phyloP scores from a whole-genome alignment of 2,329 filamentous ascomycete species.

The Aspergillus udagawae region DNA sequence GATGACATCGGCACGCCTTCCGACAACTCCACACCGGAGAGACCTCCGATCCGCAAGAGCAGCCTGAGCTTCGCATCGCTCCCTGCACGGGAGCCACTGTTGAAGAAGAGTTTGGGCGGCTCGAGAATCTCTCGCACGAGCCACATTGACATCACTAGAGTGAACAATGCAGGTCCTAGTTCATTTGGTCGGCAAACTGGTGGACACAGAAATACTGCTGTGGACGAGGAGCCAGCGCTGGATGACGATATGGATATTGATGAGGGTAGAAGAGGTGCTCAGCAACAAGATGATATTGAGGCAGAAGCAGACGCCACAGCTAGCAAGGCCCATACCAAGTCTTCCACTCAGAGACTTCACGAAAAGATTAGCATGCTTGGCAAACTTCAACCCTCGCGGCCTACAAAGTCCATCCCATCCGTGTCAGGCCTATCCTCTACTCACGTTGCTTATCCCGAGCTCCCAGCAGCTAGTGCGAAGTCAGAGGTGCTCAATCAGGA shows the following conservation, averaged over 20 bases:
- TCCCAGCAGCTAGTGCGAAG: slow-evolving; percentile 27
- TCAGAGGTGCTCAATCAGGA: slow-evolving; percentile 19
- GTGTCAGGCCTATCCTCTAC: slow-evolving; percentile 22
- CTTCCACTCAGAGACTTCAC: slow-evolving; percentile 87
- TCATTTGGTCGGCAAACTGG: slow-evolving; percentile 70
- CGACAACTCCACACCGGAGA: slow-evolving; percentile 44
- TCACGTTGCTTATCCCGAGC: slow-evolving; percentile 36
- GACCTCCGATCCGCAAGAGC: slow-evolving; percentile 81
- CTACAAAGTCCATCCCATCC: slow-evolving; percentile 44
- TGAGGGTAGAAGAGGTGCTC: slow-evolving; percentile 52
- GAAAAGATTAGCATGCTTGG: slow-evolving; percentile 81
- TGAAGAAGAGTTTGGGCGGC: slow-evolving; percentile 75
- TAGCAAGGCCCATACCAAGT: slow-evolving; percentile 68
- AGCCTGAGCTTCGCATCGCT: slow-evolving; percentile 92
- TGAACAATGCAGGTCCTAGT: slow-evolving; percentile 56
- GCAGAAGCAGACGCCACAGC: slow-evolving; percentile 48
- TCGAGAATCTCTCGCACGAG: slow-evolving; percentile 70
- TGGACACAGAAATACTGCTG: slow-evolving; percentile 44
- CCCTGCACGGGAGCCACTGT: slow-evolving; percentile 82
- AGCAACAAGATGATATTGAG: slow-evolving; percentile 36
- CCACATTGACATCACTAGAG: slow-evolving; percentile 62
- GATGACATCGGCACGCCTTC: slow-evolving; percentile 48
- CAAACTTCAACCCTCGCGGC: slow-evolving; percentile 47
- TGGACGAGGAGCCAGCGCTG: slow-evolving; percentile 43
- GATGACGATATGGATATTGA: slow-evolving; percentile 48